Conservation (phyloP, 2,329 filamentous ascomycete species). For the Fusarium anguioides region DNA sequence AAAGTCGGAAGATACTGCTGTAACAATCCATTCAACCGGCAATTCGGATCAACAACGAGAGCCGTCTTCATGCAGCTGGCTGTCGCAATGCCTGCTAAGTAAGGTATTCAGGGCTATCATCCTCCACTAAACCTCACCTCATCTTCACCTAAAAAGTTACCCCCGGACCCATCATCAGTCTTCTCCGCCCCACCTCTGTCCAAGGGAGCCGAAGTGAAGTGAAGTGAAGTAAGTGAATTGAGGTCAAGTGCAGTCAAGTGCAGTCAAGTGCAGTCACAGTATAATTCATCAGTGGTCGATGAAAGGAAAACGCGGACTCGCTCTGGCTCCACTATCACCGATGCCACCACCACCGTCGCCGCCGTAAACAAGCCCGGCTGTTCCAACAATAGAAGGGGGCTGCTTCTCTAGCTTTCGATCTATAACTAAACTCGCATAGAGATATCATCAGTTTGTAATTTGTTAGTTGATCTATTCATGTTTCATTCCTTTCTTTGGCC, state of each 20-base stretch:
- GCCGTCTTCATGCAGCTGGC: not conserved
- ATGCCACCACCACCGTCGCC: conserved; percentile 36
- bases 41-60: conserved; percentile 2
- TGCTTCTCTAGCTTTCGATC: conserved; percentile 30
- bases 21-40: conserved; percentile 22
- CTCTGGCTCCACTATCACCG: conserved; percentile 16
- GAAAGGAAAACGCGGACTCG: not conserved
- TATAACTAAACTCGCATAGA: conserved; percentile 18
- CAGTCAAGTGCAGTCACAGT: no score
- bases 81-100: conserved; percentile 6
- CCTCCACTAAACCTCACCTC: conserved; percentile 33
- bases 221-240: not conserved
- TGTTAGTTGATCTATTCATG: not conserved
- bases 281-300: not conserved
- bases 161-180: conserved; percentile 27
- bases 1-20: conserved; percentile 9
- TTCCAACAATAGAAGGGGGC: conserved; percentile 39
- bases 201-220: conserved; percentile 25
- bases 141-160: conserved; percentile 35
- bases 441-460: not conserved
- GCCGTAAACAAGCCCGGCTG: conserved; percentile 29
- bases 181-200: conserved; percentile 22
- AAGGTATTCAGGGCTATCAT: conserved; percentile 18
- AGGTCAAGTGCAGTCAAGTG: not conserved
- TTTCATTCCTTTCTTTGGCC: not conserved